A percentile compares a stretch with the other conserved stretches of the same genome.
Conservation (phyloP, 148 eudicot genomes). For the Camellia granthamiana region DNA sequence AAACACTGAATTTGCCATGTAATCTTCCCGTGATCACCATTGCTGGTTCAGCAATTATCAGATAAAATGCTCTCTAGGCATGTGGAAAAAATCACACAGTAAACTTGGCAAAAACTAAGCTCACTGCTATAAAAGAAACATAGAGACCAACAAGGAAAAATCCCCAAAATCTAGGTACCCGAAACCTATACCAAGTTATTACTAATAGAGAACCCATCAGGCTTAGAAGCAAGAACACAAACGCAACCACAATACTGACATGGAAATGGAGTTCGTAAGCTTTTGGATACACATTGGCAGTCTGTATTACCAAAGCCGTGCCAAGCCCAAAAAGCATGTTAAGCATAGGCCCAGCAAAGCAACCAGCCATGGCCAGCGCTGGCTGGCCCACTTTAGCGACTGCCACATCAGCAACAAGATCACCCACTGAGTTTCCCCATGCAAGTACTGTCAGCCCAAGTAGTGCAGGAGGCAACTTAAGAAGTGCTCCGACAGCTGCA, state of each 20-base stretch:
- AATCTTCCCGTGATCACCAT: not conserved
- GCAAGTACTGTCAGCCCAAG: constrained; percentile 92
- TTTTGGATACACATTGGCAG: constrained; percentile 64
- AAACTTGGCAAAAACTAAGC: constrained; percentile 66
- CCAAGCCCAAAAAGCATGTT: constrained; percentile 96
- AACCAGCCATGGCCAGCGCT: constrained; percentile 98
- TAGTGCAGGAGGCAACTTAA: constrained; percentile 64
- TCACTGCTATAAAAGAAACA: constrained; percentile 53
- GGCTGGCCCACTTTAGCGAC: constrained; percentile 97
- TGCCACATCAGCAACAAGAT: constrained; percentile 97
- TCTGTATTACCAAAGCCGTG: constrained; percentile 76
- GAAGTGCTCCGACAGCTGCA: constrained; percentile 65
- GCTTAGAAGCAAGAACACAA: constrained; percentile 83
- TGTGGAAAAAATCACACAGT: constrained; percentile 32
- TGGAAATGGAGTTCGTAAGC: constrained; percentile 83
- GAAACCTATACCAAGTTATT: constrained; percentile 74
- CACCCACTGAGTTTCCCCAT: constrained; percentile 97
- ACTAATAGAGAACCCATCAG: constrained; percentile 90
- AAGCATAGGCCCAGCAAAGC: constrained; percentile 98
- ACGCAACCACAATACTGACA: constrained; percentile 79
- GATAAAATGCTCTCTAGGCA: not conserved
- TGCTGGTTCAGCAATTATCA: not conserved
- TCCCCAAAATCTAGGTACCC: constrained; percentile 97
- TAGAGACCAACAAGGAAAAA: constrained; percentile 92
- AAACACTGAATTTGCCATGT: not conserved